Conservation (phyloP, 1,284 basidiomycete species). For the Trichosporon inkin region DNA sequence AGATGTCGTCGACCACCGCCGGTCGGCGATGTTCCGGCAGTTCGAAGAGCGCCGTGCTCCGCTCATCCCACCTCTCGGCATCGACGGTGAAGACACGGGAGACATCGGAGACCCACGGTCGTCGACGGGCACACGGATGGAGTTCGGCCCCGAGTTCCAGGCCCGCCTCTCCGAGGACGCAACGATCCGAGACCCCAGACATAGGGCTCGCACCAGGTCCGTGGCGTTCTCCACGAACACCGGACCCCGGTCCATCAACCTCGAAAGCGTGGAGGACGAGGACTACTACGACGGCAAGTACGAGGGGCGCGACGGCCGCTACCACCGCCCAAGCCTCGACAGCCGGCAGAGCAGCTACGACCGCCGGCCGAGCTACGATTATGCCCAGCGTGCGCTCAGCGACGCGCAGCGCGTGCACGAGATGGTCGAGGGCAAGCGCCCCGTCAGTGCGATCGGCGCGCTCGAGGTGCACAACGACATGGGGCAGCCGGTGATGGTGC, state of each 20-base stretch:
- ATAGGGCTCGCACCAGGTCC: conserved; percentile 16
- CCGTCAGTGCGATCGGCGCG: conserved; percentile 15
- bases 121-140: neutral
- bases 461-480: conserved; percentile 15
- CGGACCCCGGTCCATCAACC: conserved; percentile 24
- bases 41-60: conserved; percentile 21
- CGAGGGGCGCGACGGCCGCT: conserved; percentile 9
- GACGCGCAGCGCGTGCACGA: conserved; percentile 9
- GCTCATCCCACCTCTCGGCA: conserved; percentile 17
- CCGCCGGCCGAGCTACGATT: neutral
- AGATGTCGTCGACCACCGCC: conserved; percentile 28
- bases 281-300: conserved; percentile 13
- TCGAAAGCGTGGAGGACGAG: conserved; percentile 19
- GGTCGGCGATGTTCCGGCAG: conserved; percentile 41
- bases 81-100: neutral
- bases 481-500: conserved; percentile 31
- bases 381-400: conserved; percentile 9
- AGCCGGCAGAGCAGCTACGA: conserved; percentile 2
- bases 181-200: conserved; percentile 1
- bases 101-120: neutral
- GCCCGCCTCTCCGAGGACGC: neutral
- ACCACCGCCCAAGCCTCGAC: neutral
- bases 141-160: conserved; percentile 6
- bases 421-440: neutral
- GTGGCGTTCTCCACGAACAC: neutral